Evolutionary conservation across 805 yeast species (phyloP).

Genomic region (Ogataea haglerorum): DNA sequence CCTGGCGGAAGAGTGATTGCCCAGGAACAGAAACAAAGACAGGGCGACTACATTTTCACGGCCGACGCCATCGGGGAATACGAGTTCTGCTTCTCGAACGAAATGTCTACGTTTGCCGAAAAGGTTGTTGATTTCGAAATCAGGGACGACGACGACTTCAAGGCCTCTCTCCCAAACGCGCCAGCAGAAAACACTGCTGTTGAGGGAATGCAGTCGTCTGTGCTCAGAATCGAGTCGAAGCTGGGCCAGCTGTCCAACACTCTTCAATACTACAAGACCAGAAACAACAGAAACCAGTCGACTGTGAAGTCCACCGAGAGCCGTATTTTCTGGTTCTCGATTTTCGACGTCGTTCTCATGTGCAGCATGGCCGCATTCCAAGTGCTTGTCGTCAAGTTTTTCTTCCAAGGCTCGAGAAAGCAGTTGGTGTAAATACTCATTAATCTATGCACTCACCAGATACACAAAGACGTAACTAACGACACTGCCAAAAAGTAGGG

Average conservation of each 20-base stretch:
- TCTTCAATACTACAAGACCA: constrained; percentile 79
- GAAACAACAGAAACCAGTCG: constrained; percentile 88
- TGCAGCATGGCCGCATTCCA: constrained; percentile 69
- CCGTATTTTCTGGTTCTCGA: constrained; percentile 63
- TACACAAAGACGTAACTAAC: constrained; percentile 65
- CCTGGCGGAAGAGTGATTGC: constrained; percentile 56
- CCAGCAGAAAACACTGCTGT: constrained; percentile 55
- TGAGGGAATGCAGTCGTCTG: constrained; percentile 52
- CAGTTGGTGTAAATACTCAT: constrained; percentile 47
- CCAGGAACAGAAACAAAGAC: constrained; percentile 59
- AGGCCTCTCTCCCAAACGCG: constrained; percentile 59
- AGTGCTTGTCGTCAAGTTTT: constrained; percentile 62
- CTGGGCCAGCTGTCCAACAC: constrained; percentile 54
- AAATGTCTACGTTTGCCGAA: constrained; percentile 76
- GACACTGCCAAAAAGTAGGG: constrained; percentile 76
- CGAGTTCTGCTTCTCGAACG: constrained; percentile 81
- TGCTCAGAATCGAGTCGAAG: constrained; percentile 57
- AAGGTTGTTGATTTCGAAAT: constrained; percentile 84
- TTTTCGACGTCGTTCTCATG: constrained; percentile 61
- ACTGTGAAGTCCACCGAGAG: constrained; percentile 65
- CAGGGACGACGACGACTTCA: constrained; percentile 50
- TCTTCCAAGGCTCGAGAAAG: constrained; percentile 69
- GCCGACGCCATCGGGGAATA: constrained; percentile 75
- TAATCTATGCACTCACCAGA: constrained; percentile 8
- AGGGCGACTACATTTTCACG: constrained; percentile 72